Evolutionary conservation across 106 monocot genomes (phyloP).

Genomic region (Phalaenopsis aphrodite): DNA sequence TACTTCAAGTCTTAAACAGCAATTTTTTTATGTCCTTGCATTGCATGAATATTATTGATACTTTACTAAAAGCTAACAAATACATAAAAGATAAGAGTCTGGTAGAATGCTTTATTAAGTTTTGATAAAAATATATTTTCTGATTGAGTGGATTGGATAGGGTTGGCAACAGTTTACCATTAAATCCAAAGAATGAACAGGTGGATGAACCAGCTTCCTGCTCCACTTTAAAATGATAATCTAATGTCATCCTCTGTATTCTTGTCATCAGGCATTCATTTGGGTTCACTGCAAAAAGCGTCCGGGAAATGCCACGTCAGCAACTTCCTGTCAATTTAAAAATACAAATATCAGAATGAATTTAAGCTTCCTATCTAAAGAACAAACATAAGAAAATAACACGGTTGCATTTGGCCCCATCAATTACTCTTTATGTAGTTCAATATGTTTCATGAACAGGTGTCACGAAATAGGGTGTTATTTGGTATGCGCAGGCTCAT

Average conservation of each 20-base stretch:
- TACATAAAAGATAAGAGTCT: not conserved
- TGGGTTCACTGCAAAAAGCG: slow-evolving; percentile 73
- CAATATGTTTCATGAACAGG: not conserved
- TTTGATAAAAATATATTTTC: not conserved
- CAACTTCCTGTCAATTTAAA: slow-evolving; percentile 63
- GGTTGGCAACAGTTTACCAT: slow-evolving; percentile 31
- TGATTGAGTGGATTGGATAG: not conserved
- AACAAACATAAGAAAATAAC: not conserved
- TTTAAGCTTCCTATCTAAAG: slow-evolving; percentile 14
- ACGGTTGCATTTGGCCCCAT: not conserved
- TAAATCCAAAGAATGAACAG: slow-evolving; percentile 67
- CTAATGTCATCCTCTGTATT: slow-evolving; percentile 62
- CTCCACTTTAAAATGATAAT: slow-evolving; percentile 79
- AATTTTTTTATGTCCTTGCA: not conserved
- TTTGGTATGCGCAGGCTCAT: not conserved
- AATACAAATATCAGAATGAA: slow-evolving; percentile 54
- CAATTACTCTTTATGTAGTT: not conserved
- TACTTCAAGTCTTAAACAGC: not conserved
- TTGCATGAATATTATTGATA: not conserved
- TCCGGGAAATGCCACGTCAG: slow-evolving; percentile 50
- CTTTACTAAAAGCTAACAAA: not conserved
- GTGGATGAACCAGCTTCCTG: slow-evolving; percentile 64
- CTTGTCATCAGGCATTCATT: slow-evolving; percentile 63
- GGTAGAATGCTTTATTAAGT: not conserved
- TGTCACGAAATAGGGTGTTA: not conserved